Percentiles rank a stretch among this genome's conserved stretches.
These are phyloP conservation scores for Cyclocybe aegerita DNA, from an alignment of 768 basidiomycete genomes.

Conservation along the genomic window DNA sequence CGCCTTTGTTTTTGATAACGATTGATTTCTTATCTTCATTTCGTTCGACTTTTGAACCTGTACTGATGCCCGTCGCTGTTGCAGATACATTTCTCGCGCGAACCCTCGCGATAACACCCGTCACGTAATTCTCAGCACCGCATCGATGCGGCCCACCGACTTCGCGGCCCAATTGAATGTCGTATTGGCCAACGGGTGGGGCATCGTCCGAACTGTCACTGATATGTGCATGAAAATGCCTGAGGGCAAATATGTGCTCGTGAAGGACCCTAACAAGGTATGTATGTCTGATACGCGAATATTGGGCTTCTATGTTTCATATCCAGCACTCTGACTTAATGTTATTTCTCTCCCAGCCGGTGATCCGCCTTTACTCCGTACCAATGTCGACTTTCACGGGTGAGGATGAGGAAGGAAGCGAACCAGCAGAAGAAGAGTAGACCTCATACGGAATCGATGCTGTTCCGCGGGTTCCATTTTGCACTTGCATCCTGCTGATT, in stretches of 20 bases:
- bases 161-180: slow-evolving; percentile 96
- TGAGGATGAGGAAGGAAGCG: slow-evolving; percentile 73
- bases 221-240: slow-evolving; percentile 96
- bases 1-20: slow-evolving; percentile 4
- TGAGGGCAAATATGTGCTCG: slow-evolving; percentile 95
- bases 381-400: slow-evolving; percentile 83
- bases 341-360: slow-evolving; percentile 57
- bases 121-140: slow-evolving; percentile 93
- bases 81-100: slow-evolving; percentile 91
- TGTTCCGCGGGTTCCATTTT: not conserved
- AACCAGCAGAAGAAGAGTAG: slow-evolving; percentile 38
- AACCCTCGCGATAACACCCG: slow-evolving; percentile 94
- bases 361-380: slow-evolving; percentile 93
- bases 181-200: slow-evolving; percentile 95
- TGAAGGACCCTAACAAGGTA: slow-evolving; percentile 98
- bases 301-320: slow-evolving; percentile 6
- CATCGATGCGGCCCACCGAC: slow-evolving; percentile 91
- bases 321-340: slow-evolving; percentile 10
- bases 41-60: not conserved
- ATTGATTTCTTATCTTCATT: slow-evolving; percentile 3
- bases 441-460: slow-evolving; percentile 1
- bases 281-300: slow-evolving; percentile 19
- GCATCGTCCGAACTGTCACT: slow-evolving; percentile 92
- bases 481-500: slow-evolving; percentile 2
- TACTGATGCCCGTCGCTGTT: slow-evolving; percentile 14